Evolutionary conservation across 129 eudicot species (phyloP), one percentile per base, ranked within the genome.

Genomic region (Arctium minus): DNA sequence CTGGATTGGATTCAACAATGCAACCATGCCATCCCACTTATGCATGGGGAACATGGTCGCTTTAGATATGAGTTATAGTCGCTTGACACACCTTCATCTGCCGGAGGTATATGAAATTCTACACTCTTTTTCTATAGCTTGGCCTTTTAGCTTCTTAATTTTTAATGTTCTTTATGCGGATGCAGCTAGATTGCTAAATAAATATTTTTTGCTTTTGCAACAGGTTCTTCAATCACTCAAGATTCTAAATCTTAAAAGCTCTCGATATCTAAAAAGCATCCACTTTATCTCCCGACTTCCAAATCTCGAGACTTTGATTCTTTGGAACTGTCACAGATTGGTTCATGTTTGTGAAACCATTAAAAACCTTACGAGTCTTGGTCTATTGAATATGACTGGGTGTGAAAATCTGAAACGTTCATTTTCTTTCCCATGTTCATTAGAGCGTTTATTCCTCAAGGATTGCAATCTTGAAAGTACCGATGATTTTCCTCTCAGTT

Each of bases 41-140:
- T 78, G 62, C 22, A 70, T 84, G 65, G 70, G 27, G 27, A 22
- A 22, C 27, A 22, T 22, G 27, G 27, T 22, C 27, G 27, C 27
- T 22, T 22, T 22, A 22, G 79, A 78, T 22, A 84, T 84, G 79
- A 70, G 79, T 18, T 53, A 37, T 72, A 84, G 87, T 75, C 36
- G 79, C 27, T 78, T 84, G 79, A 22, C 56, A 36, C 65, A 8
- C 50, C 50, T 76, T 50, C 44, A 76, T 33, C 79, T 44, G 12
- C 79, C 74, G 30, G 15, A 7, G 79, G 79, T 22, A 22, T 76
- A 76, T 42, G 70, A 44, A 46, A 30, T 50, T 48, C 70, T 15
- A 6, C 8, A 53, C 17, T 7, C 65, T 53, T 27, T 27, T 53
- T 53, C 17, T 15, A 53, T 53, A 22, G 15, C 65, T 13, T 13